Base-by-base conservation (phyloP, 2,329 filamentous ascomycete genomes). In the Cladophialophora bantiana region DNA sequence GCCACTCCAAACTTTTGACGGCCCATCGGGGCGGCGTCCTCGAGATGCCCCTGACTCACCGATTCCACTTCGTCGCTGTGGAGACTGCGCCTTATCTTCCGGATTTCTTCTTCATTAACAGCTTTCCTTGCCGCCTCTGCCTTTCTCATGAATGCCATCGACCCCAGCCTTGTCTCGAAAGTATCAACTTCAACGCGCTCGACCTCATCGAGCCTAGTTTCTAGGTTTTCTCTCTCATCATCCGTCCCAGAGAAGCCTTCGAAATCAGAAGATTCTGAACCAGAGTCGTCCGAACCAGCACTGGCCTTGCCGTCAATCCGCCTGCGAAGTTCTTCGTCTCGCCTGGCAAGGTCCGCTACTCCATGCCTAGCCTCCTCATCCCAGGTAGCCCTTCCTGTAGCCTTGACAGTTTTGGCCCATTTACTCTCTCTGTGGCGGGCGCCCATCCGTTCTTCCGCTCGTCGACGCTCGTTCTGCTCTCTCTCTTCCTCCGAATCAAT, bases 111-210 rank as follows among this genome's bases (percentile, higher is more conserved):
- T 73, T 97, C 92, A 72, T 98, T 97, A 65, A 88, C 86, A 69
- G 90, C 87, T 77, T 90, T 93, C 74, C 88, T 88, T 42, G 88
- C 84, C 34, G 90, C 90, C 74, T 97, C 94, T 1, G 93, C 92
- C 71, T 90, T 93, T 74, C 90, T 88, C 95, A 99, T 98, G 77
- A 99, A 99, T 68, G 92, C 92, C 90, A 99, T 93, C 59, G 86
- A 86, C 78, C 92, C 88, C 6, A 99, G 81, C 73, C 88, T 90
- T 13, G 89, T 89, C 72, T 86, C 83, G 0, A 86, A 86, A 18
- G 76, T 76, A 42, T 77, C 77, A 42, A 77, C 73, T 36, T 76
- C 77, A 48, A 75, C 74, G 2, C 72, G 74, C 40, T 82, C 80
- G 66, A 78, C 26, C n/a, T 71, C 70, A 42, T 77, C 73, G 7